Evolutionary conservation across 208 protist genomes (phyloP), one percentile per base, ranked within the genome.

Genomic region (Acanthamoeba sp.): DNA sequence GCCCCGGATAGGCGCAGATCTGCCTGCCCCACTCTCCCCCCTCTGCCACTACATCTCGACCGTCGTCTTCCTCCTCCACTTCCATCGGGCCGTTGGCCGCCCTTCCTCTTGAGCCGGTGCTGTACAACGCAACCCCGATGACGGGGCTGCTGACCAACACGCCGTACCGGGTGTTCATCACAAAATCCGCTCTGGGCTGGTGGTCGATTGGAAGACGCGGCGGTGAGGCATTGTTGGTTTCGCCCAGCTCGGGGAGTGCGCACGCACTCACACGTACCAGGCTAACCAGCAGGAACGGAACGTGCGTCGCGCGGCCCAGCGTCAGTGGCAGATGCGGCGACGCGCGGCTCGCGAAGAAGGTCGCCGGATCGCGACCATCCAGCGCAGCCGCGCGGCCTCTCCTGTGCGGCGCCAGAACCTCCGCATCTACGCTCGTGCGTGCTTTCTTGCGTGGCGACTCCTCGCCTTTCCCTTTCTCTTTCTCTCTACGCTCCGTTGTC

Each of bases 51-150:
- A 59, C 76, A 5, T 29, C 76, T n/a, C 16, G 24, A 22, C 14
- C 52, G 20, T 59, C 18, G 20, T 22, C 52, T 27, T 36, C 69
- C 27, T 85, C 29, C 42, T 59, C 76, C 42, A 40, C 73, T 2
- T 24, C 73, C 32, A 80, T 42, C 14, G n/a, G n/a, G 69, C 69
- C 42, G 12, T 45, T 24, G 5, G 55, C 42, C 14, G 6, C 42
- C 27, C 5, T 85, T 85, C 5, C 9, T 7, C 12, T 45, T 22
- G 18, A 24, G 27, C 69, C 69, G 42, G 29, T 59, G 76, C 76
- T 59, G 45, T 85, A 85, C 76, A 85, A 38, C 0, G 76, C 76
- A 4, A 85, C 76, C 45, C 76, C 76, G 45, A 59, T 59, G 32
- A 57, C 29, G 45, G 76, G 76, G 22, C 29, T 85, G 76, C 76